Evolutionary conservation across 345 rosid species (phyloP).

Genomic region (Eucalyptus cloeziana): DNA sequence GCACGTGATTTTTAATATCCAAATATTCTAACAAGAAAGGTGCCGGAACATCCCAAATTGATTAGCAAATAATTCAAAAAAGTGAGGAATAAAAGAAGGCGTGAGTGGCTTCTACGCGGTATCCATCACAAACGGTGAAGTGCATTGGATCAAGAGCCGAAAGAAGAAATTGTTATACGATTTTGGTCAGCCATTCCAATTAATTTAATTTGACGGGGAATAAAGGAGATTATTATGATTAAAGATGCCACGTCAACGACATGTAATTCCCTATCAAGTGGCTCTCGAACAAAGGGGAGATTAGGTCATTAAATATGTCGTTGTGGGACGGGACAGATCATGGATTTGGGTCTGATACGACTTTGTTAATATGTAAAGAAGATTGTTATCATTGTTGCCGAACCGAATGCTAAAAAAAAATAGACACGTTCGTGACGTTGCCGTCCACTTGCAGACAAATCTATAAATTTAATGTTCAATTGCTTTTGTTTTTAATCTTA

Average conservation of each 20-base stretch:
- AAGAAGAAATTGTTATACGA: background rate
- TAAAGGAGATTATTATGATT: background rate
- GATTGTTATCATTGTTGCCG: too few relatives aligned
- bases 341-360: background rate
- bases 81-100: background rate
- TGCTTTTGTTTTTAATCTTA: background rate
- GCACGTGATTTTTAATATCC: background rate
- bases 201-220: background rate
- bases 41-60: background rate
- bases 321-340: background rate
- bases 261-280: background rate
- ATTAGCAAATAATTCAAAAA: background rate
- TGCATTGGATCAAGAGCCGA: background rate
- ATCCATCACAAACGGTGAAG: background rate
- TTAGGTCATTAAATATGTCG: background rate
- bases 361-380: background rate
- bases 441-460: too few relatives aligned
- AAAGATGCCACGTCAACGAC: background rate
- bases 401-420: background rate
- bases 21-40: background rate
- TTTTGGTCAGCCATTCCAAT: background rate
- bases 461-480: background rate
- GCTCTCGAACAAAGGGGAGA: background rate
- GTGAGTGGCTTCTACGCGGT: background rate
- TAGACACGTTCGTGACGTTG: background rate